A percentile compares a stretch with the other conserved stretches of the same genome.
phyloP scores from a whole-genome alignment of 208 protist species.

The Leishmania martiniquensis region DNA sequence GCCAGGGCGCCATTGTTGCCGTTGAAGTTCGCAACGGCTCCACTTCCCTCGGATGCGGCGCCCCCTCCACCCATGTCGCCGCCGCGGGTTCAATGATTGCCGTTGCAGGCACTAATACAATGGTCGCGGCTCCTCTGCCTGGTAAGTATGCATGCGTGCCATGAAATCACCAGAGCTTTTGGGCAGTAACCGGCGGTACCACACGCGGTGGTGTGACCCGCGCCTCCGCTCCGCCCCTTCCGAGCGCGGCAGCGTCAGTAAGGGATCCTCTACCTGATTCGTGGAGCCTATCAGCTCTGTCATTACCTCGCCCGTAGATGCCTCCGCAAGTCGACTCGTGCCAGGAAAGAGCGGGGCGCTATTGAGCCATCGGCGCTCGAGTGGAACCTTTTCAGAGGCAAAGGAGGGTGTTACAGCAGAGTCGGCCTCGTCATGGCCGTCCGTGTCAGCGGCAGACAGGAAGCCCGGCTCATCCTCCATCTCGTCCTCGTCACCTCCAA shows the following conservation, averaged over 20 bases:
- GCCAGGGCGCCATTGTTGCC: neutral
- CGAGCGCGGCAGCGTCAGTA: conserved; percentile 23
- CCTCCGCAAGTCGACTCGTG: neutral
- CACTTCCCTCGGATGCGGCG: neutral
- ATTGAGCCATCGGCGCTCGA: conserved; percentile 14
- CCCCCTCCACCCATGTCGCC: neutral
- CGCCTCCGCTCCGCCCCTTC: conserved; percentile 10
- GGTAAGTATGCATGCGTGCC: conserved; percentile 3
- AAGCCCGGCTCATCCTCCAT: neutral
- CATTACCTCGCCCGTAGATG: neutral
- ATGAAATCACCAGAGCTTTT: conserved; percentile 10
- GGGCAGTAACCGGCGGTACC: conserved; percentile 26
- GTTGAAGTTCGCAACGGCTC: neutral
- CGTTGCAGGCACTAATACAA: neutral
- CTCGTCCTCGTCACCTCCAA: conserved; percentile 12
- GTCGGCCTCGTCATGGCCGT: neutral
- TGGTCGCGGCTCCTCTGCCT: conserved; percentile 1
- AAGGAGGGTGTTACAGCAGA: neutral
- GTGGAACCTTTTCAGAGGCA: neutral
- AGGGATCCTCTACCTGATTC: conserved; percentile 4
- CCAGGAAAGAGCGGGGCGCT: conserved; percentile 7
- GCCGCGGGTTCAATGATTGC: neutral
- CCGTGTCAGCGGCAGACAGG: neutral
- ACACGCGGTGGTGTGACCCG: conserved; percentile 9
- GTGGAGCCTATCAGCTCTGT: neutral